Conservation (phyloP, 169 alveolate species). For the Eimeria nieschulzi region DNA sequence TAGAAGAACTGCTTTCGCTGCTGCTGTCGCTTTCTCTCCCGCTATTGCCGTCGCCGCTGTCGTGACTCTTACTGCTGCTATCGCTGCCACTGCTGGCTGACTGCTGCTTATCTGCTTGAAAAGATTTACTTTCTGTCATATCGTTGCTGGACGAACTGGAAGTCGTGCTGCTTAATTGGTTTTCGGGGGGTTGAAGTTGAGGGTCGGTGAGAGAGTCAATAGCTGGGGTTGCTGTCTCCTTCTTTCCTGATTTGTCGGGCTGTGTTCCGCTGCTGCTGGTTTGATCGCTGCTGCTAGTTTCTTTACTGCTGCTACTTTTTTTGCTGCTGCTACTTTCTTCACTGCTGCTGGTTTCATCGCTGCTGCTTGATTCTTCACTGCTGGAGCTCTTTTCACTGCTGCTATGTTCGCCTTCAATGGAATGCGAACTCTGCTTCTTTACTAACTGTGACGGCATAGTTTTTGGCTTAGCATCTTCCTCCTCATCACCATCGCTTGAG, state of each 20-base stretch:
- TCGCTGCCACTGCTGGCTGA: not conserved
- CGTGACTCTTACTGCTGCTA: not conserved
- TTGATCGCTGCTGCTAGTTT: constrained; percentile 6
- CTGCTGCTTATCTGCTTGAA: not conserved
- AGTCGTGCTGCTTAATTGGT: not conserved
- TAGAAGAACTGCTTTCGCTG: constrained; percentile 2
- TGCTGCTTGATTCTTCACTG: constrained; percentile 8
- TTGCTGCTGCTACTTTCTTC: not conserved
- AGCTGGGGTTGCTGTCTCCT: too few relatives aligned
- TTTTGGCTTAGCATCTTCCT: not conserved
- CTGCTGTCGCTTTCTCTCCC: not conserved
- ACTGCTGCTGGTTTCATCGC: constrained; percentile 21
- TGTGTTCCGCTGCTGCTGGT: not conserved
- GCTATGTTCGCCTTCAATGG: not conserved
- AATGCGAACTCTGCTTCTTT: not conserved
- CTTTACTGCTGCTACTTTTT: not conserved
- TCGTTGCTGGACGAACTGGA: not conserved
- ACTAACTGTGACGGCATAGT: too few relatives aligned
- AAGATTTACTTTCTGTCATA: not conserved
- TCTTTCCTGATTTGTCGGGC: too few relatives aligned
- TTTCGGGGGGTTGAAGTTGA: not conserved
- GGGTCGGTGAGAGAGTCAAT: not conserved
- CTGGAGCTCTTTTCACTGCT: not conserved
- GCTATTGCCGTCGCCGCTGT: not conserved
- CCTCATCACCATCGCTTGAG: not conserved